Evolutionary conservation across 2,329 filamentous ascomycete genomes (phyloP).

Genomic region (Ceratocystis ficicola): DNA sequence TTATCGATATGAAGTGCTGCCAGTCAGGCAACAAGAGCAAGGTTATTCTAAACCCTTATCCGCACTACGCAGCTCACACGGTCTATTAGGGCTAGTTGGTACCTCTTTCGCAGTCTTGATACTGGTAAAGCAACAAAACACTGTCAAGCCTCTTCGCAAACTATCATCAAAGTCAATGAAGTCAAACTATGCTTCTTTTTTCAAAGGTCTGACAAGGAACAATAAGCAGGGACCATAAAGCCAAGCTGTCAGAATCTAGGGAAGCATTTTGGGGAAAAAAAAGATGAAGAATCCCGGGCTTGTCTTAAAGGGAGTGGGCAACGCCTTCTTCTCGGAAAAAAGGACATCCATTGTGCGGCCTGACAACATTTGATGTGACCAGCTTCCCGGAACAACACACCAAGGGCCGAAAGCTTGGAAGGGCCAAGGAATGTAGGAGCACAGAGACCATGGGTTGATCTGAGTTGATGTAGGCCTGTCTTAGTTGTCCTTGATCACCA

Average conservation of each 20-base stretch:
- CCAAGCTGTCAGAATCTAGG: conserved; percentile 1
- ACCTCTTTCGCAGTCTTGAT: background rate
- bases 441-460: background rate
- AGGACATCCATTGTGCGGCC: background rate
- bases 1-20: background rate
- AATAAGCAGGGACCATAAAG: background rate
- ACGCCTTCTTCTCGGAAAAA: background rate
- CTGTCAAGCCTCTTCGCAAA: background rate
- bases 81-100: fast-evolving
- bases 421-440: background rate
- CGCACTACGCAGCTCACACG: background rate
- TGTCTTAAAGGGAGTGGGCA: background rate
- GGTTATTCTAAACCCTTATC: background rate
- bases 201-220: background rate
- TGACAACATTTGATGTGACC: background rate
- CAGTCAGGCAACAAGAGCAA: too few relatives aligned
- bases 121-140: background rate
- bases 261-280: background rate
- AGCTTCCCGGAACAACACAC: background rate
- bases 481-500: background rate
- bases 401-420: background rate
- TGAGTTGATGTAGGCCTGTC: background rate
- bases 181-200: conserved; percentile 7
- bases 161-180: background rate
- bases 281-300: background rate